Base-by-base conservation (phyloP, 2,329 filamentous ascomycete species). In the Scortechinia acanthostroma region DNA sequence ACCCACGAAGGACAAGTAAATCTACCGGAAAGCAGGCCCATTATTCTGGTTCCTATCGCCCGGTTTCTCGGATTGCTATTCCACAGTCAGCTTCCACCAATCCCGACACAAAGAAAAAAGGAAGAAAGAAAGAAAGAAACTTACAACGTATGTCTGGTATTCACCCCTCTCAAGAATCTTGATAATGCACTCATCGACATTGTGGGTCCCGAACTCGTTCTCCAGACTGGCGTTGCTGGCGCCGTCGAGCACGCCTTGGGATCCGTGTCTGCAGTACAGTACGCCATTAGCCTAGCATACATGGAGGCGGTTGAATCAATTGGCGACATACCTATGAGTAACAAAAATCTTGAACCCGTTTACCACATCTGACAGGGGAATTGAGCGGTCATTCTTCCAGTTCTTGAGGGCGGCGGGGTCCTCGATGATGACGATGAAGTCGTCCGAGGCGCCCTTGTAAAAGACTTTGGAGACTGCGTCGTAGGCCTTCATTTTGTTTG, bases 341-440 rank as follows among this genome's bases (percentile, higher is more conserved):
- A 86, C 71, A 58, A 95, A 95, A 58, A 98, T 74, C 75, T 95
- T 88, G 75, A 88, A 97, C 4, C 86, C 76, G 47, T 83, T 88
- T 46, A 97, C 77, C 46, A 98, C 91, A 57, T 96, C 83, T 1
- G 87, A 77, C 42, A 97, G 70, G 28, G 93, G 86, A 22, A 93
- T 71, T 22, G 77, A 83, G 60, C 79, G 82, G 71, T 97, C 91
- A 3, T 62, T 70, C 72, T 83, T 80, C 91, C 91, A 97, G 64
- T 91, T 83, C 65, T 87, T 73, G 57, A 88, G 81, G 43, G 75
- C 72, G 49, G 86, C 68, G 45, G 62, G 52, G 53, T 78, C 76
- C 51, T 81, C 77, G 43, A 81, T 60, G 53, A 81, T 79, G 61
- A 80, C 62, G 58, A 80, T 58, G 57, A 76, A 81, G 62, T 80